Evolutionary conservation across 75 land plant genomes (phyloP), one percentile per base, ranked within the genome.

Genomic region (Selaginella tamariscina): DNA sequence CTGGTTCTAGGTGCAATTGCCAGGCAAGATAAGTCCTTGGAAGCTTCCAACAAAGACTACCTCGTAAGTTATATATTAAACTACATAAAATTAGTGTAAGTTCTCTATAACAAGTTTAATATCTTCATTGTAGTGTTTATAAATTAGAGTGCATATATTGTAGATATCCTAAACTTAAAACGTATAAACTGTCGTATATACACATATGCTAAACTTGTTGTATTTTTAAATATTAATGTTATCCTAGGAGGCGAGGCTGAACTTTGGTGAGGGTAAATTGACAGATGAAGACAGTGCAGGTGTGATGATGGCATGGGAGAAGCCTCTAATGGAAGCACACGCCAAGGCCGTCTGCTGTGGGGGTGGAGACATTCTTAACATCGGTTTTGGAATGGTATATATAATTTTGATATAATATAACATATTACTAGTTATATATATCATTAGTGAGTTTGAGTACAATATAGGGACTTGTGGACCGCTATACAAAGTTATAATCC

Each of bases 231-330:
- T n/a, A n/a, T n/a, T n/a, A n/a, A n/a, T n/a, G n/a, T n/a, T n/a
- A n/a, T n/a, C n/a, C n/a, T 82, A 90, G 82, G 83, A 83, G 44
- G 92, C 86, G 30, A 84, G 98, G 56, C 82, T 94, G 32, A 62
- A 68, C 26, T 94, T 87, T 60, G 82, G 91, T 67, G 98, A 94
- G 77, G 96, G 82, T 64, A 87, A 69, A 77, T 28, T 94, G 71
- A 71, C 90, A 80, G 96, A 90, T 56, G 75, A 85, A 29, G 84
- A 87, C 56, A 84, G 81, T 74, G 87, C 89, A 71, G 98, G 91
- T 29, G 82, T 94, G 21, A 94, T 94, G 98, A 94, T 94, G 98
- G 84, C 83, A n/a, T 94, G 98, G 96, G 98, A 94, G 84, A 87
- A 73, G 65, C 98, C 98, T 1, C 64, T 94, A 29, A 94, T 94